Evolutionary conservation across 768 basidiomycete genomes (phyloP).

Genomic region (Dendrothele bispora): DNA sequence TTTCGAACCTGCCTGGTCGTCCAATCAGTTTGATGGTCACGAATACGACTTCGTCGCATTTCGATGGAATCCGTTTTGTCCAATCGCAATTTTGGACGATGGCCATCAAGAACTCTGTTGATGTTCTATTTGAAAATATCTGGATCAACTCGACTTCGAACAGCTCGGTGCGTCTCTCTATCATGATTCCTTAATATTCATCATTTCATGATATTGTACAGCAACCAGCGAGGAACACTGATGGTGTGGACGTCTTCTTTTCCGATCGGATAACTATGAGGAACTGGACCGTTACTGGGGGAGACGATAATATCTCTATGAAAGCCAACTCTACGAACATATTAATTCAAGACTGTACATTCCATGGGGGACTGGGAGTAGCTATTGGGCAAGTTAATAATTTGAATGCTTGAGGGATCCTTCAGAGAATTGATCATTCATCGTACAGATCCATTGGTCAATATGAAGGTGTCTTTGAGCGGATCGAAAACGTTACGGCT

Average conservation of each 20-base stretch:
- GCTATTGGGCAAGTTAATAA: too few relatives aligned
- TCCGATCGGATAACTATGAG: slow-evolving; percentile 37
- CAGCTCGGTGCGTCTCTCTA: slow-evolving; percentile 20
- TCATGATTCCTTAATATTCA: not conserved
- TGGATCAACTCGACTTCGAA: slow-evolving; percentile 40
- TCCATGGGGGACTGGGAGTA: slow-evolving; percentile 37
- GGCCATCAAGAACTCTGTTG: slow-evolving; percentile 31
- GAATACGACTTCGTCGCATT: slow-evolving; percentile 33
- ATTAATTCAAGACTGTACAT: slow-evolving; percentile 35
- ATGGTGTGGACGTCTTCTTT: slow-evolving; percentile 35
- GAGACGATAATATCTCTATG: slow-evolving; percentile 38
- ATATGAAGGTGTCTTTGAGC: slow-evolving; percentile 32
- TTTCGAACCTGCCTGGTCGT: slow-evolving; percentile 35
- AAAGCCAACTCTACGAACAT: slow-evolving; percentile 44
- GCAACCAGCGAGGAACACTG: slow-evolving; percentile 35
- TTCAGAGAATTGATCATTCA: not conserved
- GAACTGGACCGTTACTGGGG: slow-evolving; percentile 36
- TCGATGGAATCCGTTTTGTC: slow-evolving; percentile 36
- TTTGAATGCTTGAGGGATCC: not conserved
- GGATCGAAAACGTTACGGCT: slow-evolving; percentile 33
- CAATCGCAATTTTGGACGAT: slow-evolving; percentile 45
- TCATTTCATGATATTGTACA: slow-evolving; percentile 5
- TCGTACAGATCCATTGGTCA: slow-evolving; percentile 20
- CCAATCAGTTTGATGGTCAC: slow-evolving; percentile 37
- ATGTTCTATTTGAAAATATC: slow-evolving; percentile 35